Evolutionary conservation across 345 rosid genomes (phyloP), one percentile per base, ranked within the genome.

Genomic region (Populus alba): DNA sequence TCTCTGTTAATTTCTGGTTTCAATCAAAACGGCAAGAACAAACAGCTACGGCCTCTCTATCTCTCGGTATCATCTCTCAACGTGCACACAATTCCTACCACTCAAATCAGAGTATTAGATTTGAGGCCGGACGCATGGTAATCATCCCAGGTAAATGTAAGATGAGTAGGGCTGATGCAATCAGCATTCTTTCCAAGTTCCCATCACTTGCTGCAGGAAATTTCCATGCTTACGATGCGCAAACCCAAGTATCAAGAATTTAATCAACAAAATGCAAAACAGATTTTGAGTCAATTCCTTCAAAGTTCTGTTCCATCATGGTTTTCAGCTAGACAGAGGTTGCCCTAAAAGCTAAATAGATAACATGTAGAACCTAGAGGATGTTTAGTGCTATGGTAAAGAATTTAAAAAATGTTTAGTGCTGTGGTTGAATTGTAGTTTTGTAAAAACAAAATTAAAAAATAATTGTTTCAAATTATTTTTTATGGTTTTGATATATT

Each of bases 11-110:
- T 62, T 15, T 29, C 37, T 74, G 27, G 69, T 17, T 23, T 13
- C 45, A n/a, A 11, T 27, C 61, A 41, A 38, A 38, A 10, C 37
- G 18, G 59, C 59, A 22, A 20, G 45, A 29, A 10, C 68, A 13
- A 62, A 61, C 69, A 61, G 43, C 68, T 8, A 70, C 74, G 49
- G 43, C 68, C 74, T 23, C 68, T 39, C 72, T 29, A 8, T 47
- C 38, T 25, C 43, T 25, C 27, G 1, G 10, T 9, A 23, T n/a
- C 13, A 23, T 22, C 63, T 23, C 27, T 57, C 29, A 57, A n/a
- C 63, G 27, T 12, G 3, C 45, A 0, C 45, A 0, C 13, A 3
- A 13, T 41, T 4, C 33, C 51, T 69, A 39, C 18, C 55, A 69
- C 4, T 7, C 18, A 41, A 22, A 38, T 1, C 55, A 6, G 16